Evolutionary conservation across 805 yeast genomes (phyloP).

Genomic region (Yarrowia phangngaensis): DNA sequence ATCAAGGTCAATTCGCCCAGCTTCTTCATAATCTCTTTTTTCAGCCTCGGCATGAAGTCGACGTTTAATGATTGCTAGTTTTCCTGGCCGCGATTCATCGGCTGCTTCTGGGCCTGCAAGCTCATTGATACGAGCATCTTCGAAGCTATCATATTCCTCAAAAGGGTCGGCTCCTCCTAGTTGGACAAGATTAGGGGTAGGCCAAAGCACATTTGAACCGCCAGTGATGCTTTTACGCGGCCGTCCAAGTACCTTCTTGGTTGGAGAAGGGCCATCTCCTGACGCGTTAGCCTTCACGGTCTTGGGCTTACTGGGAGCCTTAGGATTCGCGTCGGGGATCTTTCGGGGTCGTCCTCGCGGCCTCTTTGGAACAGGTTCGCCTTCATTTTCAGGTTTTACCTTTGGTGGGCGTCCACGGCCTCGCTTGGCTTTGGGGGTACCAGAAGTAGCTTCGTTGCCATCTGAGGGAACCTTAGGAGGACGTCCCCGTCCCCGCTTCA

Average conservation of each 20-base stretch:
- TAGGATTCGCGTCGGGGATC: conserved; percentile 1
- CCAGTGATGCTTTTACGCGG: conserved; percentile 10
- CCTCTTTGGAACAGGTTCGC: conserved; percentile 11
- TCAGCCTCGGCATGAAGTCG: conserved; percentile 4
- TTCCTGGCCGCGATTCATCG: background rate
- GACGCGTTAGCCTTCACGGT: conserved; percentile 25
- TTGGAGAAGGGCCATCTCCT: background rate
- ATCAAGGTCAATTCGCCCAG: background rate
- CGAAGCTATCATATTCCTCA: conserved; percentile 4
- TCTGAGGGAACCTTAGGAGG: conserved; percentile 21
- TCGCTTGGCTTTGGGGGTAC: conserved; percentile 17
- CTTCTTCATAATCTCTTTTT: conserved; percentile 6
- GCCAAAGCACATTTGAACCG: background rate
- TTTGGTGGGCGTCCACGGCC: conserved; percentile 24
- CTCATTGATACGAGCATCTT: conserved; percentile 2
- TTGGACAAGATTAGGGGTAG: conserved; percentile 12
- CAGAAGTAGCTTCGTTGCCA: background rate
- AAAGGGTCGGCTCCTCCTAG: conserved; percentile 21
- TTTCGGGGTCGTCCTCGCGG: conserved; percentile 25
- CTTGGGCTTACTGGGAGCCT: background rate
- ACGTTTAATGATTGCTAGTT: conserved; percentile 19
- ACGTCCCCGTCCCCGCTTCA: conserved; percentile 13
- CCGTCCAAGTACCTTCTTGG: conserved; percentile 16
- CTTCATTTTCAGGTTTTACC: conserved; percentile 18
- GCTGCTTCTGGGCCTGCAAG: conserved; percentile 11